Base-by-base conservation (phyloP, 2,329 filamentous ascomycete species). In the Microcyclosporella mali region DNA sequence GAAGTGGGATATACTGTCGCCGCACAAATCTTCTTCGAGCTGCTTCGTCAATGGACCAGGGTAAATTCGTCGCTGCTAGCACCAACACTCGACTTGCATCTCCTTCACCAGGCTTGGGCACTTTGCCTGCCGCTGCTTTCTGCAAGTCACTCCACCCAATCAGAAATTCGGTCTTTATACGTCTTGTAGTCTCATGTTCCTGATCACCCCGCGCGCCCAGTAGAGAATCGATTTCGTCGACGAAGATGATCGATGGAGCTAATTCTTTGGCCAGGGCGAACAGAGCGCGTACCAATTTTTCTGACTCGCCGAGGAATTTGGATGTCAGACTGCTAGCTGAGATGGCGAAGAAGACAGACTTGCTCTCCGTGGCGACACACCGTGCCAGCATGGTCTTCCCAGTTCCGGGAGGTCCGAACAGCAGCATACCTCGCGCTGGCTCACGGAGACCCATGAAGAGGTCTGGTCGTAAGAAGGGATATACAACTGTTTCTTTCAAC, bases 341-440 rank as follows among this genome's bases (percentile, higher is more conserved):
- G 43, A 98, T 95, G 11, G 89, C 94, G 68, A 98, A 97, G 67
- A 97, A 98, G 0, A 94, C 94, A 9, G 88, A 94, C 56, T 82
- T 84, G 1, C 87, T 94, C 65, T 98, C 92, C 0, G 92, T 97
- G 1, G 92, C 92, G 1, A 97, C 90, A 7, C 88, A 88, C 51
- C 92, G 79, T 8, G 92, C 92, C 29, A 98, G 72, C 92, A 98
- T 98, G 0, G 92, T 98, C 66, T 98, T 98, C 40, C 92, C 92
- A 0, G 92, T 98, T n/a, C 92, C 92, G 0, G 92, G 92, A 1
- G 92, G 92, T 0, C 92, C 92, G 60, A 98, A 98, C 1, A 98
- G 74, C 1, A 98, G 74, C 87, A 98, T 97, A 4, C 92, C 92
- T 45, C 88, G 76, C 11, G 92, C 90, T 15, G 92, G 92, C 61